Evolutionary conservation across 202 grass and related monocot genomes (phyloP).

Genomic region (Eragrostis tef): DNA sequence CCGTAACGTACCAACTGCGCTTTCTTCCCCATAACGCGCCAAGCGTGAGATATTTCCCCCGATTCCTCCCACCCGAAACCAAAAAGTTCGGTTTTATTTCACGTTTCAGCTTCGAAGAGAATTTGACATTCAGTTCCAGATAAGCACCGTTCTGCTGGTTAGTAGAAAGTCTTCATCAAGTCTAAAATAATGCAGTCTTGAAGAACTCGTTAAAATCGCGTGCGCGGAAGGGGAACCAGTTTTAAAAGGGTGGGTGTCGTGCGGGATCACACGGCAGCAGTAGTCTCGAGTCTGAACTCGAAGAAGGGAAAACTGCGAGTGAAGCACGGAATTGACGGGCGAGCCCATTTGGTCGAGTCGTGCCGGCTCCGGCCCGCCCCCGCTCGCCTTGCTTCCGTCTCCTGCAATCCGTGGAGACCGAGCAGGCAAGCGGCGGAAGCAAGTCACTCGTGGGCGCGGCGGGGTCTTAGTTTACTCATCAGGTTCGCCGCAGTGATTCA

Average conservation of each 20-base stretch:
- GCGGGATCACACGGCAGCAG: background rate
- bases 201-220: constrained; percentile 28
- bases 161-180: background rate
- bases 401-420: constrained; percentile 25
- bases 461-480: background rate
- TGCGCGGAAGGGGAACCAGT: background rate
- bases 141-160: background rate
- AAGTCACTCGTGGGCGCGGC: constrained; percentile 15
- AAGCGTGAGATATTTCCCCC: constrained; percentile 43
- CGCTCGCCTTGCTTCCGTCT: constrained; percentile 30
- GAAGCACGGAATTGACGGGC: constrained; percentile 16
- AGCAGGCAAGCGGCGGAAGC: constrained; percentile 26
- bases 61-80: constrained; percentile 9
- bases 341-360: background rate
- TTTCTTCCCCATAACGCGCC: constrained; percentile 37
- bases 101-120: background rate
- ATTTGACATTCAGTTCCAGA: background rate
- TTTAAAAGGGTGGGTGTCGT: constrained; percentile 17
- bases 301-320: constrained; percentile 19
- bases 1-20: constrained; percentile 44
- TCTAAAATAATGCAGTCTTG: too few species aligned
- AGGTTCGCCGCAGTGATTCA: constrained; percentile 23
- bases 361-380: background rate
- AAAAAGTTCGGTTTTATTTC: background rate
- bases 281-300: constrained; percentile 23